Conservation (phyloP, 768 basidiomycete species). For the Rhodocollybia butyracea region DNA sequence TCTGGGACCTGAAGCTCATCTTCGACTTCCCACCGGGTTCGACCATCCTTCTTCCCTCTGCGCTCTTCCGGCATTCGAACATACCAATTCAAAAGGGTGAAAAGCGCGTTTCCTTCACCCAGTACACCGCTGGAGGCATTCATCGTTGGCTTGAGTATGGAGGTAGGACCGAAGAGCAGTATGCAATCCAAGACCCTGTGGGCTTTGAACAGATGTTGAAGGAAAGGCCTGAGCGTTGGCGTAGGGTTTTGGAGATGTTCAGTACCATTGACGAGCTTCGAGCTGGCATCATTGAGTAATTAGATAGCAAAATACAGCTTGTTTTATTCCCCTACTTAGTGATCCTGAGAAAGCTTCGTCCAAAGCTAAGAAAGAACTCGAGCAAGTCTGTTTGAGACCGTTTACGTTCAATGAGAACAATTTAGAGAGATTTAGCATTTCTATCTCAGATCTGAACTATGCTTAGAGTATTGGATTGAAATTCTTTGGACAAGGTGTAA, state of each 20-base stretch:
- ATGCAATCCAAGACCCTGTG: neutral
- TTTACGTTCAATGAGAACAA: no score
- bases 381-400: no score
- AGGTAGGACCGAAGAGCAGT: neutral
- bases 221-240: neutral
- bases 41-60: slow-evolving; percentile 15
- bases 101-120: slow-evolving; percentile 10
- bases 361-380: no score
- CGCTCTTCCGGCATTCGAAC: slow-evolving; percentile 11
- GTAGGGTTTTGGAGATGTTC: slow-evolving; percentile 1
- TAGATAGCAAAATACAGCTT: no score
- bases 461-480: no score
- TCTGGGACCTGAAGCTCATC: slow-evolving; percentile 11
- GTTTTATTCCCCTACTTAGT: no score
- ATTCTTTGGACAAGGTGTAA: no score
- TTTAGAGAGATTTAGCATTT: no score
- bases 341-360: no score
- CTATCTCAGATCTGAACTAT: no score
- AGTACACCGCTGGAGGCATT: slow-evolving; percentile 10
- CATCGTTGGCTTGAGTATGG: slow-evolving; percentile 9
- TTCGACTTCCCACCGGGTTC: slow-evolving; percentile 14
- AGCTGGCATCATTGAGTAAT: neutral
- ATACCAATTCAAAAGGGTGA: slow-evolving; percentile 7
- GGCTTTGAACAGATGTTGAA: neutral
- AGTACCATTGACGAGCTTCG: neutral